Evolutionary conservation across 176 grass and related monocot genomes (phyloP).

Genomic region (Bromus sterilis): DNA sequence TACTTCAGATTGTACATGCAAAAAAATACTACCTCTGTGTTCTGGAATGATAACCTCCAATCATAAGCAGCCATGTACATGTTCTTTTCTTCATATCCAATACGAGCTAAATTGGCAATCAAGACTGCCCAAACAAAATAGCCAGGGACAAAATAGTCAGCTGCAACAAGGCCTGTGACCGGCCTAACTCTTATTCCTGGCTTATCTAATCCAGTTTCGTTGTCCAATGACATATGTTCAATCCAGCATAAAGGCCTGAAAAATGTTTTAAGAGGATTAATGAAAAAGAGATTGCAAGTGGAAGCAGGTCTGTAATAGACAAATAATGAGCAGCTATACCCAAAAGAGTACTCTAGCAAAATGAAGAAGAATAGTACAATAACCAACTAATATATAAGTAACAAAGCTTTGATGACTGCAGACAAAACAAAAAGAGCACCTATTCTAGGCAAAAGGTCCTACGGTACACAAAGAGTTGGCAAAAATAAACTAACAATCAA

Average conservation of each 20-base stretch:
- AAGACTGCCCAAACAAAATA: conserved; percentile 99
- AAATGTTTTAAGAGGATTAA: conserved; percentile 21
- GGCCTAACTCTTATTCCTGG: conserved; percentile 83
- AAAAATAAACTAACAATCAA: conserved; percentile 1
- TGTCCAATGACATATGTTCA: conserved; percentile 98
- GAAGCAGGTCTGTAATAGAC: neutral
- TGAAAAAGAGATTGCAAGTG: neutral
- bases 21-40: conserved; percentile 72
- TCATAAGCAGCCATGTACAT: conserved; percentile 99
- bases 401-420: neutral
- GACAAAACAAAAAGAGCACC: neutral
- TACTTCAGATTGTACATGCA: neutral
- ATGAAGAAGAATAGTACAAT: neutral
- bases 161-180: conserved; percentile 87
- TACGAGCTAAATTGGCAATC: conserved; percentile 95
- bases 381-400: neutral
- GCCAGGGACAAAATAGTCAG: conserved; percentile 98
- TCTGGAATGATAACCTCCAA: conserved; percentile 98
- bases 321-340: too few species aligned
- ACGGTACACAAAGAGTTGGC: neutral
- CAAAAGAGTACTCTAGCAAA: neutral
- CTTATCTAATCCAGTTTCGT: conserved; percentile 96
- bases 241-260: conserved; percentile 94
- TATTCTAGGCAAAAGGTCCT: neutral
- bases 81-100: conserved; percentile 98